phyloP scores from a whole-genome alignment of 23 red algal genomes.

The Gracilaria vermiculophylla region DNA sequence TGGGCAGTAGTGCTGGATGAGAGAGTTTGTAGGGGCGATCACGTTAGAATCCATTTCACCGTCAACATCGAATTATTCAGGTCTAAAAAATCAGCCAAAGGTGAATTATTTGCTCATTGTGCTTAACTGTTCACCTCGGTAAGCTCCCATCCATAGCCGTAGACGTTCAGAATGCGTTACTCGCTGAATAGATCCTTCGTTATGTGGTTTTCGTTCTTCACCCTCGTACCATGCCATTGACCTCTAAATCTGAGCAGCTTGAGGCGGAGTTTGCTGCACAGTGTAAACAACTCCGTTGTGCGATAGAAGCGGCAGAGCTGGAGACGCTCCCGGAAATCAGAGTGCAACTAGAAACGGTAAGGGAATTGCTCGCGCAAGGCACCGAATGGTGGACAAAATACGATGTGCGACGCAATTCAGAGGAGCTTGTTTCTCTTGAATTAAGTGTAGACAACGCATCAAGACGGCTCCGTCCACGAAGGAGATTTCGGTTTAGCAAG shows the following conservation, averaged over 20 bases:
- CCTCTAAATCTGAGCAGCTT: neutral
- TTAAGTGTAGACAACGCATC: neutral
- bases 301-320: neutral
- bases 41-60: no score
- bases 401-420: slow-evolving; percentile 10
- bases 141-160: no score
- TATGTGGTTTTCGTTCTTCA: no score
- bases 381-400: slow-evolving; percentile 25
- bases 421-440: neutral
- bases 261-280: neutral
- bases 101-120: no score
- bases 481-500: slow-evolving; percentile 4
- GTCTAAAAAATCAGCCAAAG: no score
- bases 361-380: slow-evolving; percentile 1
- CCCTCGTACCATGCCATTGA: neutral
- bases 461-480: neutral
- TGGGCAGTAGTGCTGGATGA: no score
- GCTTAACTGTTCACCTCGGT: no score
- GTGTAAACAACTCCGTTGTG: neutral
- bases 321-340: neutral
- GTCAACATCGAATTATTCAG: no score
- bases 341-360: neutral
- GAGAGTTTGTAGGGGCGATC: no score
- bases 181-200: no score
- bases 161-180: no score